Evolutionary conservation across 2,329 filamentous ascomycete genomes (phyloP), one percentile per base, ranked within the genome.

Genomic region (Monosporascus sp.): DNA sequence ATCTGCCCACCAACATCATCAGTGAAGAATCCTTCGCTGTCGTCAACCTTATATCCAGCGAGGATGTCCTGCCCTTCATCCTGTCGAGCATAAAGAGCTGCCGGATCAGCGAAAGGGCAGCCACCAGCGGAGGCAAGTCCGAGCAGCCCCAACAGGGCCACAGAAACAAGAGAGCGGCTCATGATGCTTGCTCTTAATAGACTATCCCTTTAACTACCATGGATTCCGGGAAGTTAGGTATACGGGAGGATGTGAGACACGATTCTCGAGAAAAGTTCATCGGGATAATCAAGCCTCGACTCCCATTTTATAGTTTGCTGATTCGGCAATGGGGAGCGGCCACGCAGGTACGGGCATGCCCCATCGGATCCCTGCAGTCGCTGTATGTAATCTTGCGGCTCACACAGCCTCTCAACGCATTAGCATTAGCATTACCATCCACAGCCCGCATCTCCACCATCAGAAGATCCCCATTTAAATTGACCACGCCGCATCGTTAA

Each of bases 1-100:
- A 90, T 85, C 0, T 85, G 86, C 0, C 82, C 85, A 11, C 87
- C 87, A 24, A 82, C 81, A 63, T 89, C 87, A 27, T 80, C 81
- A 1, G 86, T 90, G 59, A 86, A 66, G 65, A 72, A 86, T 2
- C 74, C 73, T 36, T 77, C 65, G 46, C 73, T 74, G 58, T 86
- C 83, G 54, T 85, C 77, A 5, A 80, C 62, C 54, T 76, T 73
- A 49, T 72, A 74, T 46, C 66, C 55, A 7, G 61, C 58, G 5
- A 72, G 56, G 2, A 56, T 56, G 20, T 53, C 52, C 25, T 59
- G 36, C 43, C 47, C 56, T 5, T 55, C 60, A 45, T 62, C 61
- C 5, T 37, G 55, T 50, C 67, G 62, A 41, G 65, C 57, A 20
- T 51, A 58, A 18, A 69, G 62, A 37, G 60, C 61, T n/a, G 51